Conservation (phyloP, 192 early-diverging fungal species). For the Geranomyces variabilis region DNA sequence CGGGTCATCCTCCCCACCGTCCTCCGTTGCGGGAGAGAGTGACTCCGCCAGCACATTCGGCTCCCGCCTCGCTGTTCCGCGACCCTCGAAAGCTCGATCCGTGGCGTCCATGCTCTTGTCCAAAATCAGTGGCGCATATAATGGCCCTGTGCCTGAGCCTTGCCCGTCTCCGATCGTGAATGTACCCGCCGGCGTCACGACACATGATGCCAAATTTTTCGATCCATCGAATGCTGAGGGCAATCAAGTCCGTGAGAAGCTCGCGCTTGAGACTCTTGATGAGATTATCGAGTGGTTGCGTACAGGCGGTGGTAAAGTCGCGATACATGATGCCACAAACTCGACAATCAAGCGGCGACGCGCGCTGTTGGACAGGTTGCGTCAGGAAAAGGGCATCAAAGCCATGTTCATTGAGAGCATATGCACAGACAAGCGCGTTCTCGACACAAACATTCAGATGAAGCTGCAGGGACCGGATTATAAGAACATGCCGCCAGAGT, state of each 20-base stretch:
- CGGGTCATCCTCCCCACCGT: too few relatives aligned
- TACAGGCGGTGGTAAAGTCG: constrained; percentile 79
- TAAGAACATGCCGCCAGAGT: constrained; percentile 75
- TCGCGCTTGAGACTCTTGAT: constrained; percentile 90
- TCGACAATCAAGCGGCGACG: constrained; percentile 82
- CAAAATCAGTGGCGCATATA: constrained; percentile 14
- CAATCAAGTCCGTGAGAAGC: constrained; percentile 75
- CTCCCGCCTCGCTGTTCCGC: background rate
- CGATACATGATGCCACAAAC: constrained; percentile 90
- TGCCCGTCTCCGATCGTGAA: constrained; percentile 38
- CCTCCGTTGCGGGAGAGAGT: too few relatives aligned
- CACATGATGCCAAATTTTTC: constrained; percentile 89
- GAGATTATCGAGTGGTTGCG: constrained; percentile 91
- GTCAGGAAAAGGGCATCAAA: constrained; percentile 32
- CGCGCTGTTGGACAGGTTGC: constrained; percentile 39
- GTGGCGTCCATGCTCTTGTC: constrained; percentile 14
- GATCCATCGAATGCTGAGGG: constrained; percentile 85
- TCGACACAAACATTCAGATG: constrained; percentile 84
- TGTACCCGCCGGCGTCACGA: constrained; percentile 43
- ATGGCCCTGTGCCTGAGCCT: constrained; percentile 32
- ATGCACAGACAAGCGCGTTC: constrained; percentile 75
- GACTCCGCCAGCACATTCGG: background rate
- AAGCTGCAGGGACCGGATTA: constrained; percentile 97
- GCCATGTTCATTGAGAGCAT: constrained; percentile 73
- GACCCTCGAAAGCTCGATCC: background rate